Evolutionary conservation across 2,329 filamentous ascomycete genomes (phyloP).

Genomic region (Hypoxylon sp.): DNA sequence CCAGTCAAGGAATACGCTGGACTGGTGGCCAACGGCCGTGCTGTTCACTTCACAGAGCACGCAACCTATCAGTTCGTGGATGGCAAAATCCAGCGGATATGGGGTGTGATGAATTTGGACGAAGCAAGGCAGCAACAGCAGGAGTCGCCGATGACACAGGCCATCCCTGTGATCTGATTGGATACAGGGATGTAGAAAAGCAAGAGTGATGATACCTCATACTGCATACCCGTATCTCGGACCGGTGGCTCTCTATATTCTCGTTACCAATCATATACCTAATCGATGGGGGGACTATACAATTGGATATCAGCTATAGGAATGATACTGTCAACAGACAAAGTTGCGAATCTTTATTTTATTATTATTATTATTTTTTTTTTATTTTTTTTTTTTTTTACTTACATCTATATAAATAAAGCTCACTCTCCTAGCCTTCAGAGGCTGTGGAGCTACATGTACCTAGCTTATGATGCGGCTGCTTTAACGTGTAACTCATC

Average conservation of each 20-base stretch:
- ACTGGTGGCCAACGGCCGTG: slow-evolving; percentile 27
- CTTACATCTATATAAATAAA: not conserved
- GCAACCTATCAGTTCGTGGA: slow-evolving; percentile 41
- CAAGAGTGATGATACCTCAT: slow-evolving; percentile 5
- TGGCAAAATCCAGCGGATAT: slow-evolving; percentile 42
- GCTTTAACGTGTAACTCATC: slow-evolving; percentile 14
- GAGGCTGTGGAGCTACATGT: not conserved
- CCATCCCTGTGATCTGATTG: slow-evolving; percentile 18
- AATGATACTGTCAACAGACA: not conserved
- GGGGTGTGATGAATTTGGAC: slow-evolving; percentile 41
- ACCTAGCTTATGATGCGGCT: slow-evolving; percentile 27
- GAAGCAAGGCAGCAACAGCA: slow-evolving; percentile 36
- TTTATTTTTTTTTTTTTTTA: not conserved
- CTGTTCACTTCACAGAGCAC: slow-evolving; percentile 36
- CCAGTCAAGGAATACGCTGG: slow-evolving; percentile 34
- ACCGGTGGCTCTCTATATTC: not conserved
- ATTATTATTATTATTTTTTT: too few relatives aligned
- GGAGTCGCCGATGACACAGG: slow-evolving; percentile 9
- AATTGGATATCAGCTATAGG: slow-evolving; percentile 1
- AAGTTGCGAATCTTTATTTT: not conserved
- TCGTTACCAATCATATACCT: not conserved
- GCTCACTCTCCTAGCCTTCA: slow-evolving; percentile 7
- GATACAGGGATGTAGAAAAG: not conserved
- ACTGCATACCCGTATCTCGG: not conserved
- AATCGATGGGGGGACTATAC: slow-evolving; percentile 6